Conservation (phyloP, 2,329 filamentous ascomycete genomes). For the Fusarium torulosum region DNA sequence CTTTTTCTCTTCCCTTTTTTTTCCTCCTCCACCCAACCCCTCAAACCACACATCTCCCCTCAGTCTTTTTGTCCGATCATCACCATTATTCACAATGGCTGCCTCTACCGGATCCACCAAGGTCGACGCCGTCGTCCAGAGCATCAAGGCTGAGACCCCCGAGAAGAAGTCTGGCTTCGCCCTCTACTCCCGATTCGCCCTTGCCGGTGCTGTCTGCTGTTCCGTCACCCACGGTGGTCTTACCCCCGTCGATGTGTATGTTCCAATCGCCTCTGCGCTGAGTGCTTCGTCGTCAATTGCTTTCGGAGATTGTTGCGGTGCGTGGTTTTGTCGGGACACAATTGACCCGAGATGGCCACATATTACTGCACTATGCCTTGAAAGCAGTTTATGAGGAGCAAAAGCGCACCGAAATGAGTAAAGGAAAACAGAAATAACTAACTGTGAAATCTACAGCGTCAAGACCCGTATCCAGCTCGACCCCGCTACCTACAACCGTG, state of each 20-base stretch:
- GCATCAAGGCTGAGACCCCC: constrained; percentile 57
- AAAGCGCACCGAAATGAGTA: neutral
- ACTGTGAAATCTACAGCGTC: constrained; percentile 70
- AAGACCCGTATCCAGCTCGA: constrained; percentile 97
- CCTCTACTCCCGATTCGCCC: constrained; percentile 96
- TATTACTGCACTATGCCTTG: constrained; percentile 6
- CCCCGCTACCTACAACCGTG: constrained; percentile 87
- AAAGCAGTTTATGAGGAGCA: constrained; percentile 1
- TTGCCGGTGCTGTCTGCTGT: constrained; percentile 98
- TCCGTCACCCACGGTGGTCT: constrained; percentile 91
- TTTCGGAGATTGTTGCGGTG: constrained; percentile 13
- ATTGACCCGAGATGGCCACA: constrained; percentile 19
- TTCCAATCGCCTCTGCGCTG: constrained; percentile 2
- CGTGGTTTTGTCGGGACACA: constrained; percentile 11
- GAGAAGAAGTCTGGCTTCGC: constrained; percentile 64
- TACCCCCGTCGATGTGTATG: constrained; percentile 20
- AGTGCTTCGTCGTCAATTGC: constrained; percentile 37
- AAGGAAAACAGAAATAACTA: constrained; percentile 24
- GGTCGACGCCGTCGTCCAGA: constrained; percentile 60
- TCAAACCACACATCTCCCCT: constrained; percentile 49
- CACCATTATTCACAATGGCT: constrained; percentile 57
- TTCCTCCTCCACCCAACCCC: constrained; percentile 19
- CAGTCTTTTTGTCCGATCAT: constrained; percentile 48
- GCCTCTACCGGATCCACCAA: constrained; percentile 58
- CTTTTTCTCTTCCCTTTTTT: constrained; percentile 15